Percentiles rank a stretch among this genome's conserved stretches.
Evolutionary conservation across 2,329 filamentous ascomycete species (phyloP).

Genomic region (Arthrobotrys sphaeroides): DNA sequence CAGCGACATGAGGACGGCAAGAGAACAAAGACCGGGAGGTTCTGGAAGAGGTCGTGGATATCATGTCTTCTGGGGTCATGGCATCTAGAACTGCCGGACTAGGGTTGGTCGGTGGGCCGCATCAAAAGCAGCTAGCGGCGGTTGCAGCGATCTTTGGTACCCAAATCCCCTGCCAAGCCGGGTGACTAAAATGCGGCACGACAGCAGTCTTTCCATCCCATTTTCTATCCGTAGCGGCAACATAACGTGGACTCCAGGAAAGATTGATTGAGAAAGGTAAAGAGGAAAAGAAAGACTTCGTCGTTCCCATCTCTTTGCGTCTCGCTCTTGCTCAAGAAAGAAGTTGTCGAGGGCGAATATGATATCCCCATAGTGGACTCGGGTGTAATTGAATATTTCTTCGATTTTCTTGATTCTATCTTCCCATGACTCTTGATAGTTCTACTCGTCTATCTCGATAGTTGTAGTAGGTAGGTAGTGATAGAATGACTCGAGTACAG

Average conservation of each 20-base stretch:
- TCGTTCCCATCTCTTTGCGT: slow-evolving; percentile 17
- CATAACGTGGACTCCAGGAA: slow-evolving; percentile 17
- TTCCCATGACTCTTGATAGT: slow-evolving; percentile 54
- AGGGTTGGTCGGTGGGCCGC: slow-evolving; percentile 38
- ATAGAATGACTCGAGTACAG: slow-evolving; percentile 55
- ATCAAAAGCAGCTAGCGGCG: slow-evolving; percentile 26
- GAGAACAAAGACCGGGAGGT: slow-evolving; percentile 8
- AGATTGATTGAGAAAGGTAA: no score
- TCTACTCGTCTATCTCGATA: slow-evolving; percentile 55
- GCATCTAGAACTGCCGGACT: slow-evolving; percentile 25
- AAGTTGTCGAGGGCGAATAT: slow-evolving; percentile 31
- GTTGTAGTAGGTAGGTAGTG: slow-evolving; percentile 55
- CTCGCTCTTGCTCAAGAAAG: slow-evolving; percentile 36
- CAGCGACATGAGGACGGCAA: slow-evolving; percentile 9
- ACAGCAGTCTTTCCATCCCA: slow-evolving; percentile 8
- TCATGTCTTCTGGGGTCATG: slow-evolving; percentile 17
- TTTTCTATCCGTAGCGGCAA: slow-evolving; percentile 4
- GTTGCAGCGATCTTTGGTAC: slow-evolving; percentile 13
- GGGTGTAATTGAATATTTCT: slow-evolving; percentile 52
- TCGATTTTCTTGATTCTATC: slow-evolving; percentile 55
- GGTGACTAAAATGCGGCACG: slow-evolving; percentile 32
- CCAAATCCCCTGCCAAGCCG: slow-evolving; percentile 46
- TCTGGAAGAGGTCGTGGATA: slow-evolving; percentile 8
- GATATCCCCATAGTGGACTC: slow-evolving; percentile 39
- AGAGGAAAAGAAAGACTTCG: background rate